Base-by-base conservation (phyloP, 352 stramenopile genomes). In the Globisporangium solare region DNA sequence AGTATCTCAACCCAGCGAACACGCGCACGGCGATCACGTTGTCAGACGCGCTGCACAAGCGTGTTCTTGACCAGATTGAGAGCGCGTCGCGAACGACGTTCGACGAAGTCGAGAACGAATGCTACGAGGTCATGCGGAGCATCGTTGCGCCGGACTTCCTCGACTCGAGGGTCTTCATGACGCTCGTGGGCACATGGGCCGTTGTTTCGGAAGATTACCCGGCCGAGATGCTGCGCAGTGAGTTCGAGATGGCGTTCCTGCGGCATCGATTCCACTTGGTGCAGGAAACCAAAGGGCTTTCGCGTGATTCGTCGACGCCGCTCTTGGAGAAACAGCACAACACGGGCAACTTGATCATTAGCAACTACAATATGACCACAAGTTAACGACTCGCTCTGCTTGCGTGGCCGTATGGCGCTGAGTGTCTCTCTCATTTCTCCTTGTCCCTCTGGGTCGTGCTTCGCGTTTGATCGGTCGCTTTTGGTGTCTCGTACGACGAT, bases 131-230 rank as follows among this genome's bases (percentile, higher is more conserved):
- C 32, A 88, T 93, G 74, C 73, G 76, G 53, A 89, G 85, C 58
- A 69, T 86, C 1, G 75, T 90, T 14, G 64, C 91, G 48, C 79
- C 80, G 11, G 83, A 93, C 45, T 93, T 93, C 51, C 61, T 91
- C 18, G 83, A 91, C 51, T 93, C 83, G 50, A 74, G 80, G 5
- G 86, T 93, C 56, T 91, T 93, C 63, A 93, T 93, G 83, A 79
- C 76, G 21, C 68, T 93, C 11, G 79, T 93, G 20, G 83, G 83
- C 5, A 82, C 83, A 45, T 93, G 83, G 83, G 71, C 80, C 18
- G 69, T 73, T 1, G 78, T 93, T 45, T 70, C 90, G 52, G 80
- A 91, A 37, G 78, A 86, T 31, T 89, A 89, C 54, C 76, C 78
- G 27, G 70, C 71, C 41, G 79, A 91, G 58, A 89, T 91, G 71